These are phyloP conservation scores for Cytospora leucostoma DNA, from an alignment of 2,329 filamentous ascomycete genomes.

Conservation along the genomic window DNA sequence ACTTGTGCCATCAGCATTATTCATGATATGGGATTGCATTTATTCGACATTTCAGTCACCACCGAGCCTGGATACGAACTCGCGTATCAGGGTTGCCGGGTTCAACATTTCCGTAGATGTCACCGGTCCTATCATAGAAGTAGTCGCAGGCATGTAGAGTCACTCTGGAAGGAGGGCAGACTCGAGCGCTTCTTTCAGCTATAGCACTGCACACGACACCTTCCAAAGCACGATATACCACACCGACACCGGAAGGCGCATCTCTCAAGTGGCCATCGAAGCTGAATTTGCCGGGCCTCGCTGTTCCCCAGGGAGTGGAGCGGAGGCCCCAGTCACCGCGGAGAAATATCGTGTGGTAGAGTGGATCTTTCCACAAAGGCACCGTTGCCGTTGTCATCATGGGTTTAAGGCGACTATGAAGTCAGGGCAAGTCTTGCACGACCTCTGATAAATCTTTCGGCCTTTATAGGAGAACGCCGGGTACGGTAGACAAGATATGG, in stretches of 20 bases:
- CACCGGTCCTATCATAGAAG: too few relatives aligned
- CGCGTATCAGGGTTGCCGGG: too few relatives aligned
- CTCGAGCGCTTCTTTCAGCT: neutral
- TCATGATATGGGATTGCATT: too few relatives aligned
- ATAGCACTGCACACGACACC: slow-evolving; percentile 1
- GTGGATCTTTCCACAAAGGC: neutral
- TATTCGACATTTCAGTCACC: too few relatives aligned
- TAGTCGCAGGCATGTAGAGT: neutral
- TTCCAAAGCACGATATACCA: neutral
- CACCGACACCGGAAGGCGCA: neutral
- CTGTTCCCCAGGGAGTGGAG: neutral
- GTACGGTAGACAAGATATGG: too few relatives aligned
- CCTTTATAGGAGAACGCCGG: too few relatives aligned
- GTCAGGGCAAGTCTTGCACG: neutral
- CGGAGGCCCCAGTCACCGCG: neutral
- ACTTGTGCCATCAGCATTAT: too few relatives aligned
- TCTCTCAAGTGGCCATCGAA: neutral
- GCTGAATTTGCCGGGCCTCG: neutral
- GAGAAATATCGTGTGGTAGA: neutral
- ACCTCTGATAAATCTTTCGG: neutral
- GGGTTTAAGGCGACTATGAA: neutral
- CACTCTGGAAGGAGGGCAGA: neutral
- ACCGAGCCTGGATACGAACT: too few relatives aligned
- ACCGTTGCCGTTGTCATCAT: neutral
- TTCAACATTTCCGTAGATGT: too few relatives aligned